A percentile compares a stretch with the other conserved stretches of the same genome.
These are phyloP conservation scores for Candida incommunis DNA, from an alignment of 805 yeast genomes.

Conservation along the genomic window DNA sequence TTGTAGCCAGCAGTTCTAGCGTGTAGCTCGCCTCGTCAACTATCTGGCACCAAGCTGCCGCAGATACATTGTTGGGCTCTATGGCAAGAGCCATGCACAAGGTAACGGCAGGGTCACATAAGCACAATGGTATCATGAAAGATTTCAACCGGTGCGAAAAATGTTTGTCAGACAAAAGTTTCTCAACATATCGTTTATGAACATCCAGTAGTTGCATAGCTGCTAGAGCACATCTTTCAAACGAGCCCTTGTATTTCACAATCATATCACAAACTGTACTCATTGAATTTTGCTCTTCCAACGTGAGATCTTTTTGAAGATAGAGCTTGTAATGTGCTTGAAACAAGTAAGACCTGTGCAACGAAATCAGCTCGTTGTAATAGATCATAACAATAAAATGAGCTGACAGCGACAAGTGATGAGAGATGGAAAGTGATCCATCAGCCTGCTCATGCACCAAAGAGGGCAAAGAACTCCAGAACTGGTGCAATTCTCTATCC, in stretches of 20 bases:
- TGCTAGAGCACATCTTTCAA: background rate
- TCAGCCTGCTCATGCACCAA: background rate
- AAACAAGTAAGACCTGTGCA: background rate
- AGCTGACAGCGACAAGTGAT: background rate
- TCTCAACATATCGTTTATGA: background rate
- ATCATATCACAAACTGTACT: background rate
- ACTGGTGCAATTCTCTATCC: background rate
- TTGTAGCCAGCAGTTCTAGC: background rate
- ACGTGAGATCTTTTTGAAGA: background rate
- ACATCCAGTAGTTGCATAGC: background rate
- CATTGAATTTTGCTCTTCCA: background rate
- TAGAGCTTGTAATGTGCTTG: background rate
- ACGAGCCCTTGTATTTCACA: background rate
- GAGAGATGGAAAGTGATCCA: background rate
- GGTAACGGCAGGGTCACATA: background rate
- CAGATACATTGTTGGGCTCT: background rate
- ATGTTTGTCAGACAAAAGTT: conserved; percentile 1
- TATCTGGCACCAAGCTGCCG: background rate
- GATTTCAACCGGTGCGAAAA: background rate
- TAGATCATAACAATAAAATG: background rate
- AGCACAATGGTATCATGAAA: background rate
- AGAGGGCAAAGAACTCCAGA: background rate
- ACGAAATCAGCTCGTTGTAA: background rate
- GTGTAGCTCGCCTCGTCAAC: background rate
- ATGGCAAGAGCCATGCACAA: background rate